Conservation (phyloP, 148 eudicot genomes). For the Arctostaphylos glauca region DNA sequence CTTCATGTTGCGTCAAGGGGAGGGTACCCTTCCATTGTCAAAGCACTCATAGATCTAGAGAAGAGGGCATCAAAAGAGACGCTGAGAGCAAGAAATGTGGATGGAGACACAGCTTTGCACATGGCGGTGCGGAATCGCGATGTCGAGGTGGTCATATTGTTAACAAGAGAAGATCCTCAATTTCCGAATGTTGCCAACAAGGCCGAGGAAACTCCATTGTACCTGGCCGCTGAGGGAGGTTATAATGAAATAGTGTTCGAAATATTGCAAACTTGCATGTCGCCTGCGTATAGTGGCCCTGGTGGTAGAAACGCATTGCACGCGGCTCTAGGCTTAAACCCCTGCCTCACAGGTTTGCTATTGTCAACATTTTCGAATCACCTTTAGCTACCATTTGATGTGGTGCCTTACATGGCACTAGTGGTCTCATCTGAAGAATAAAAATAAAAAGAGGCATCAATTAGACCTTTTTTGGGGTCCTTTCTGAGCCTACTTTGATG, state of each 20-base stretch:
- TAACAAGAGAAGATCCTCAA: too few relatives aligned
- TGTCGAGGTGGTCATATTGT: too few relatives aligned
- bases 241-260: too few relatives aligned
- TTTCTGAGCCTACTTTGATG: too few relatives aligned
- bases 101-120: slow-evolving; percentile 13
- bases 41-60: background rate
- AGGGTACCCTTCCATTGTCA: background rate
- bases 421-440: background rate
- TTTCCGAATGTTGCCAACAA: too few relatives aligned
- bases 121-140: background rate
- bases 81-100: background rate
- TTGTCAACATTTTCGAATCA: background rate
- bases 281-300: slow-evolving; percentile 1
- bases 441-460: background rate
- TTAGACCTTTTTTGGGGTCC: too few relatives aligned
- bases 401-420: background rate
- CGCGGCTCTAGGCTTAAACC: background rate
- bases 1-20: slow-evolving; percentile 2
- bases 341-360: background rate
- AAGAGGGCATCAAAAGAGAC: background rate
- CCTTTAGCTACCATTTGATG: background rate
- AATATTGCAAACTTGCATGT: background rate
- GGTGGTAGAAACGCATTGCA: slow-evolving; percentile 4
- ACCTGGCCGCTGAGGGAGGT: too few relatives aligned
- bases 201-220: too few relatives aligned